Evolutionary conservation across 805 yeast species (phyloP).

Genomic region (Millerago galiae): DNA sequence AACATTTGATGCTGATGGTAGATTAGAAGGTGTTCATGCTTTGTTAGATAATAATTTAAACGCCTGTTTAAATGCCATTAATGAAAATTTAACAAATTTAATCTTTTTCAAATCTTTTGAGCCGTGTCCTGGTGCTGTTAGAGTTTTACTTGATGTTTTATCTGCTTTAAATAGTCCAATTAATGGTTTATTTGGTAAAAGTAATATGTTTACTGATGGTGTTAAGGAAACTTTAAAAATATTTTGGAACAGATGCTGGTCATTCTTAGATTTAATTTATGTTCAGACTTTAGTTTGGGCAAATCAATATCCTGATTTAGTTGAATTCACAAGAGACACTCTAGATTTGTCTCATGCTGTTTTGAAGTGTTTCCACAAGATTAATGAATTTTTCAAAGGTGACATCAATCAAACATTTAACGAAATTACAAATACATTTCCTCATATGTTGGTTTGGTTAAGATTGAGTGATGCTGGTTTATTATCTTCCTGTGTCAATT

Average conservation of each 20-base stretch:
- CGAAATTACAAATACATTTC: slow-evolving; percentile 55
- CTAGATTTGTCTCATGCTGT: slow-evolving; percentile 69
- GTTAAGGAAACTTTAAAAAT: slow-evolving; percentile 26
- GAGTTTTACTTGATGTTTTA: slow-evolving; percentile 68
- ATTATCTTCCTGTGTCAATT: slow-evolving; percentile 62
- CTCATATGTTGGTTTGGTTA: slow-evolving; percentile 70
- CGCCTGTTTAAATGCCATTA: slow-evolving; percentile 43
- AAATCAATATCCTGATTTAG: slow-evolving; percentile 45
- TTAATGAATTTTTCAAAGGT: slow-evolving; percentile 25
- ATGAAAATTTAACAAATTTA: slow-evolving; percentile 37
- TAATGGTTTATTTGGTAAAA: slow-evolving; percentile 43
- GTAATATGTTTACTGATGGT: slow-evolving; percentile 18
- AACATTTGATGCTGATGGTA: slow-evolving; percentile 71
- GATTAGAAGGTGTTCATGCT: slow-evolving; percentile 66
- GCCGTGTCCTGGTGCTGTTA: slow-evolving; percentile 69
- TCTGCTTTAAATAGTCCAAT: slow-evolving; percentile 60
- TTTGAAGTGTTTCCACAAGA: slow-evolving; percentile 57
- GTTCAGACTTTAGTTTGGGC: slow-evolving; percentile 75
- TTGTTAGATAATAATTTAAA: slow-evolving; percentile 40
- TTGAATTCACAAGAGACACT: slow-evolving; percentile 82
- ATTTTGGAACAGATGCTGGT: slow-evolving; percentile 75
- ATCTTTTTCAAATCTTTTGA: slow-evolving; percentile 48
- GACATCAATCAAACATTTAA: slow-evolving; percentile 34
- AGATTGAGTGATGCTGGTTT: slow-evolving; percentile 75
- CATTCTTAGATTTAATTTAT: slow-evolving; percentile 61